These are phyloP conservation scores for Dendrothele bispora DNA, from an alignment of 768 basidiomycete genomes.

Conservation along the genomic window DNA sequence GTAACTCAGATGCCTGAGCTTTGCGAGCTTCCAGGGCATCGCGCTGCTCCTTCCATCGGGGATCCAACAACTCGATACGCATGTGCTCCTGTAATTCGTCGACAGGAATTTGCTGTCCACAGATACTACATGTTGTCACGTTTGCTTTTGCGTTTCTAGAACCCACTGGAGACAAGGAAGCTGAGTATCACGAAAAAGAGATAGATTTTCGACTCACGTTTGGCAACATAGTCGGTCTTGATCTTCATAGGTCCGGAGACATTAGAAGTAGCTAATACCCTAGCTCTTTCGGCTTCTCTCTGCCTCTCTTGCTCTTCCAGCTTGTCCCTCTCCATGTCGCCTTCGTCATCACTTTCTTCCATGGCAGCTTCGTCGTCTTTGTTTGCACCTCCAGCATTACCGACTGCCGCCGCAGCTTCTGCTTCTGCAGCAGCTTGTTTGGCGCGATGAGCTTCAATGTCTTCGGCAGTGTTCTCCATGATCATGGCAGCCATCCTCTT, in stretches of 20 bases:
- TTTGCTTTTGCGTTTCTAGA: conserved; percentile 63
- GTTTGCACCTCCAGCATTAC: conserved; percentile 50
- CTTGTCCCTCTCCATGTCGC: conserved; percentile 59
- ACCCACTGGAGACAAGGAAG: conserved; percentile 49
- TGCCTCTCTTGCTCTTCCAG: conserved; percentile 71
- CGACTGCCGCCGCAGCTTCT: conserved; percentile 79
- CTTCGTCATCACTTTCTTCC: conserved; percentile 86
- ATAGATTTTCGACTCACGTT: conserved; percentile 52
- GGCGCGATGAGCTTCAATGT: conserved; percentile 80
- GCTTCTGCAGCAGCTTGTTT: conserved; percentile 85
- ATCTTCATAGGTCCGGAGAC: conserved; percentile 89
- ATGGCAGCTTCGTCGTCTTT: conserved; percentile 66
- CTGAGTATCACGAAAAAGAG: conserved; percentile 5
- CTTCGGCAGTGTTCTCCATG: conserved; percentile 91
- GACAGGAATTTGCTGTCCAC: conserved; percentile 94
- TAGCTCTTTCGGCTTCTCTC: conserved; percentile 73
- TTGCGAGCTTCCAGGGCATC: conserved; percentile 86
- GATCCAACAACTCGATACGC: conserved; percentile 97
- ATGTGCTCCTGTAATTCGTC: conserved; percentile 97
- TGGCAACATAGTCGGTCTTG: conserved; percentile 94
- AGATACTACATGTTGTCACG: conserved; percentile 88
- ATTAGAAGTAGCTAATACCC: conserved; percentile 80
- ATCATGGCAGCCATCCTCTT: conserved; percentile 98
- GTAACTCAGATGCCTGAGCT: conserved; percentile 83
- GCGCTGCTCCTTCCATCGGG: conserved; percentile 96